Percentiles rank a stretch among this genome's conserved stretches.
Conservation (phyloP, 345 rosid genomes). For the Anacardium occidentale region DNA sequence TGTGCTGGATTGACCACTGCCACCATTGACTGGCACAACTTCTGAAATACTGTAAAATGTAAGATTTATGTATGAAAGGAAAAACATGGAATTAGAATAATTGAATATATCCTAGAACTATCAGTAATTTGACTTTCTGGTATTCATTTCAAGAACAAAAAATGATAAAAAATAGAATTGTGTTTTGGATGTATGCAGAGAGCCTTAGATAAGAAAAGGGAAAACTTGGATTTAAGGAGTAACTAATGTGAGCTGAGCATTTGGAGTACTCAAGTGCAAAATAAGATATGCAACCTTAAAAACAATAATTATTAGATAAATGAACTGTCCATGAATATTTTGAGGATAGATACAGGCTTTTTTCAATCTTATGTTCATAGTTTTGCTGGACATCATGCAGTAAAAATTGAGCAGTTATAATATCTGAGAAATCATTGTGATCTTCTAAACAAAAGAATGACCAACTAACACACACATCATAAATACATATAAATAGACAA, state of each 20-base stretch:
- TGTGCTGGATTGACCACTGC: slow-evolving; percentile 20
- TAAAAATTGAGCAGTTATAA: not conserved
- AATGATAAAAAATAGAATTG: not conserved
- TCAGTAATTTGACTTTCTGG: not conserved
- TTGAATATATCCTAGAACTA: not conserved
- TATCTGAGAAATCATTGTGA: not conserved
- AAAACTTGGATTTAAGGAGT: not conserved
- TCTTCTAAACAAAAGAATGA: not conserved
- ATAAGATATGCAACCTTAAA: not conserved
- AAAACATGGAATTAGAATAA: not conserved
- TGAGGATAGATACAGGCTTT: not conserved
- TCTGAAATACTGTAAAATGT: slow-evolving; percentile 29
- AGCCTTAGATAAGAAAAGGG: not conserved
- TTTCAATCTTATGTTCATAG: not conserved
- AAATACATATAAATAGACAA: not conserved
- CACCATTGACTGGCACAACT: slow-evolving; percentile 33
- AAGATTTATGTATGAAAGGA: not conserved
- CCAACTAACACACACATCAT: not conserved
- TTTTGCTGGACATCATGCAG: not conserved
- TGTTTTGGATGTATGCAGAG: not conserved
- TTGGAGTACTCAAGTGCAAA: not conserved
- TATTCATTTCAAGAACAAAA: not conserved
- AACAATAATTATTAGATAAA: not conserved
- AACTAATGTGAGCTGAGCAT: not conserved
- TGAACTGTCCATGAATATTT: not conserved